Evolutionary conservation across 2,329 filamentous ascomycete species (phyloP), one percentile per base, ranked within the genome.

Genomic region (Penicillium italicum): DNA sequence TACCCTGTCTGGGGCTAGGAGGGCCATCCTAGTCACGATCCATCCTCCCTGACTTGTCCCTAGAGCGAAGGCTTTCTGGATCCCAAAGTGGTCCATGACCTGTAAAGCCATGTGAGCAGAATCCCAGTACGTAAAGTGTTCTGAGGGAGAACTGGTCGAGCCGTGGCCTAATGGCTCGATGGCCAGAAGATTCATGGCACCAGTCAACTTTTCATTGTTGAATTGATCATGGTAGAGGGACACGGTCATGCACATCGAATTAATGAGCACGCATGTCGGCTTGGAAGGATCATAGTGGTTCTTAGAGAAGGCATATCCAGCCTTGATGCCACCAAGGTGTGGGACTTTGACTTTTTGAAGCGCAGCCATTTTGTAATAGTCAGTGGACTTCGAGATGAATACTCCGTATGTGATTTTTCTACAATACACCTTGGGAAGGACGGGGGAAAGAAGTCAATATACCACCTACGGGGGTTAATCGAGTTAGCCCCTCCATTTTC

Each of bases 71-170:
- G 74, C 72, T 62, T 76, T 77, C 24, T 72, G 59, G n/a, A 80
- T 73, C 0, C 70, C 71, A 12, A 80, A 58, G 10, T 73, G 73
- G 38, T 82, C 77, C 75, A 85, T 74, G 2, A 82, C 80, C 69
- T 85, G 81, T 30, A 74, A 45, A 14, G 77, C 76, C 77, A 85
- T 80, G 50, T 75, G 72, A 5, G 79, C 79, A 0, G 77, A 76
- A 62, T 81, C 79, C 80, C 80, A 82, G 65, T 82, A 82, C 5
- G 79, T 82, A 60, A 74, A 82, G 50, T 79, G 72, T 57, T 79
- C 74, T 4, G 65, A 61, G 33, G 70, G 69, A 12, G 73, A 73
- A 22, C 74, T 68, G 11, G 80, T 82, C 53, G 76, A 65, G 8
- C 80, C 80, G 63, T 82, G 80, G 33, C 80, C 80, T 14, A 82